A percentile compares a stretch with the other conserved stretches of the same genome.
These are phyloP conservation scores for Quercus engelmannii DNA, from an alignment of 306 rosid genomes.

Conservation along the genomic window DNA sequence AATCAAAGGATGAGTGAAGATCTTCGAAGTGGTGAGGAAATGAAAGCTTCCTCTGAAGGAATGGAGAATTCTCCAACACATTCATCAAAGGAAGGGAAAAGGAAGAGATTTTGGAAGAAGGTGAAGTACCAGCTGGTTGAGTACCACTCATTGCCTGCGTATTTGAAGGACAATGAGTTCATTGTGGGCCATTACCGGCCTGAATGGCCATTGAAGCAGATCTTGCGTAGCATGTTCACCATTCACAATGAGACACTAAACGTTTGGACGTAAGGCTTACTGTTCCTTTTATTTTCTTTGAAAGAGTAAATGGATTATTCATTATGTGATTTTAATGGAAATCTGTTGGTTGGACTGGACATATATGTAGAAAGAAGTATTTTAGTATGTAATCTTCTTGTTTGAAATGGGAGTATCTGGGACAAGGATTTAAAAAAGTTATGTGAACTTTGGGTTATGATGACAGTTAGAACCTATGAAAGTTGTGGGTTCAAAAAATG, in stretches of 20 bases:
- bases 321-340: background rate
- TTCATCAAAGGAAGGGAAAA: slow-evolving; percentile 51
- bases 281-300: background rate
- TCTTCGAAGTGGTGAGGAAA: slow-evolving; percentile 21
- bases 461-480: background rate
- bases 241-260: slow-evolving; percentile 95
- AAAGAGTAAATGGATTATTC: background rate
- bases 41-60: slow-evolving; percentile 17
- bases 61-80: slow-evolving; percentile 28
- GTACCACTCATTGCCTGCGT: slow-evolving; percentile 79
- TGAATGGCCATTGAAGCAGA: slow-evolving; percentile 91
- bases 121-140: slow-evolving; percentile 92
- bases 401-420: background rate
- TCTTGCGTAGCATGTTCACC: slow-evolving; percentile 72
- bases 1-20: slow-evolving; percentile 26
- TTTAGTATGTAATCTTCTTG: background rate
- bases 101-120: slow-evolving; percentile 82
- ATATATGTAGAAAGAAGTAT: background rate
- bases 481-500: too few species aligned
- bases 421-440: background rate
- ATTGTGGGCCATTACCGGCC: slow-evolving; percentile 79
- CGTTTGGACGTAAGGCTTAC: slow-evolving; percentile 87
- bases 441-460: background rate
- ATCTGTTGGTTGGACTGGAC: slow-evolving; percentile 1
- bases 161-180: slow-evolving; percentile 82